phyloP scores from a whole-genome alignment of 2,329 filamentous ascomycete species.

The Apiospora aurea region DNA sequence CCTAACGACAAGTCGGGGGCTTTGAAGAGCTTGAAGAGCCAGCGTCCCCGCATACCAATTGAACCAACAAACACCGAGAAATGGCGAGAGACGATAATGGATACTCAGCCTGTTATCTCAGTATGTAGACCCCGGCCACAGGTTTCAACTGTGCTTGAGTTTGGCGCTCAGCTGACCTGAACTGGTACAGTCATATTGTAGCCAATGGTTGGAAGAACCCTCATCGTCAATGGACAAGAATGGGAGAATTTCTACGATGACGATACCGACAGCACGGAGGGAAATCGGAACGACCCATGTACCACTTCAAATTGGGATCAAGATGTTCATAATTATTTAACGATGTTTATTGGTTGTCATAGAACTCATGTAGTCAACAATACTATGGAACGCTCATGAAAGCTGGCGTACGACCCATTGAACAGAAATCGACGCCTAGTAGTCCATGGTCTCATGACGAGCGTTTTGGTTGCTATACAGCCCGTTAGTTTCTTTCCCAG shows the following conservation, averaged over 20 bases:
- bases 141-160: no score
- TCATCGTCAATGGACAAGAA: neutral
- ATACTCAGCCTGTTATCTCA: no score
- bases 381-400: neutral
- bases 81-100: no score
- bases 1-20: no score
- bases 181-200: no score
- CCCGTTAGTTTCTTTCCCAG: neutral
- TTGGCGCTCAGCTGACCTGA: no score
- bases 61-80: no score
- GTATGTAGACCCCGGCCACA: no score
- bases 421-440: neutral
- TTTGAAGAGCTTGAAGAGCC: no score
- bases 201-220: no score
- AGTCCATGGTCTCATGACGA: neutral
- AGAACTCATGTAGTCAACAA: no score
- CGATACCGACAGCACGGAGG: neutral
- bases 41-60: no score
- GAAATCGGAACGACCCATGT: neutral
- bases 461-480: neutral
- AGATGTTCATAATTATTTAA: neutral
- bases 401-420: neutral
- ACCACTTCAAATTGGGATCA: neutral
- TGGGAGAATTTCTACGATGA: neutral
- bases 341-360: conserved; percentile 10